Percentiles rank a stretch among this genome's conserved stretches.
Evolutionary conservation across 1,284 basidiomycete species (phyloP).

Genomic region (Ustilago nuda): DNA sequence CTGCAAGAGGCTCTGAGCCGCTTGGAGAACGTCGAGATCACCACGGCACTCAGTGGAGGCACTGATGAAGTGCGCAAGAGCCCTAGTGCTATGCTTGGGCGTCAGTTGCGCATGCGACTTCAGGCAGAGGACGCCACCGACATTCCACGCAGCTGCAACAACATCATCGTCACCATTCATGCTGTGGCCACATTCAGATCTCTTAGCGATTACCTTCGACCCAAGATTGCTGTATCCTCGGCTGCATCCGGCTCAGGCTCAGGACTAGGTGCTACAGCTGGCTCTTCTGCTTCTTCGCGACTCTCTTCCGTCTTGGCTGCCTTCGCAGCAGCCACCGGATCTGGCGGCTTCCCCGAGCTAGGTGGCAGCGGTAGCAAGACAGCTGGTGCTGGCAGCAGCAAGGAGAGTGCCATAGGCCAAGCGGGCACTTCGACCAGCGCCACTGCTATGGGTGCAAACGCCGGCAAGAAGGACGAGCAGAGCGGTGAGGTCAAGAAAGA

Average conservation of each 20-base stretch:
- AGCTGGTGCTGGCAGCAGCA: conserved; percentile 73
- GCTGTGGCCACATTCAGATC: conserved; percentile 66
- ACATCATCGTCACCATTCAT: conserved; percentile 66
- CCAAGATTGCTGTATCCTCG: conserved; percentile 54
- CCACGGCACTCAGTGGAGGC: conserved; percentile 49
- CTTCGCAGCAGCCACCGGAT: conserved; percentile 76
- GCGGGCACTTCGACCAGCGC: conserved; percentile 15
- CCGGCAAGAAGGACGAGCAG: conserved; percentile 4
- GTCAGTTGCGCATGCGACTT: conserved; percentile 63
- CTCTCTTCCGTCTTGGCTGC: conserved; percentile 91
- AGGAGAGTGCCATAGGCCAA: conserved; percentile 71
- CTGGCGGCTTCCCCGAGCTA: conserved; percentile 36
- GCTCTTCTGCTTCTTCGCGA: conserved; percentile 71
- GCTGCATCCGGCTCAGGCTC: conserved; percentile 75
- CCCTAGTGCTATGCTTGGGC: conserved; percentile 54
- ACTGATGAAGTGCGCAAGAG: conserved; percentile 55
- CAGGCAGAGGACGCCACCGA: conserved; percentile 59
- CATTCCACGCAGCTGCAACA: conserved; percentile 60
- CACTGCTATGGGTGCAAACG: not conserved
- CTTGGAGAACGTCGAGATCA: conserved; percentile 62
- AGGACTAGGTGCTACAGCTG: conserved; percentile 57
- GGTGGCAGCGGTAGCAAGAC: conserved; percentile 9
- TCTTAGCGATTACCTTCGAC: conserved; percentile 65
- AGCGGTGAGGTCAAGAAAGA: conserved; percentile 12
- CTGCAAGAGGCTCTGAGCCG: conserved; percentile 66